phyloP scores from a whole-genome alignment of 2,329 filamentous ascomycete species.

The Sporothrix luriei region DNA sequence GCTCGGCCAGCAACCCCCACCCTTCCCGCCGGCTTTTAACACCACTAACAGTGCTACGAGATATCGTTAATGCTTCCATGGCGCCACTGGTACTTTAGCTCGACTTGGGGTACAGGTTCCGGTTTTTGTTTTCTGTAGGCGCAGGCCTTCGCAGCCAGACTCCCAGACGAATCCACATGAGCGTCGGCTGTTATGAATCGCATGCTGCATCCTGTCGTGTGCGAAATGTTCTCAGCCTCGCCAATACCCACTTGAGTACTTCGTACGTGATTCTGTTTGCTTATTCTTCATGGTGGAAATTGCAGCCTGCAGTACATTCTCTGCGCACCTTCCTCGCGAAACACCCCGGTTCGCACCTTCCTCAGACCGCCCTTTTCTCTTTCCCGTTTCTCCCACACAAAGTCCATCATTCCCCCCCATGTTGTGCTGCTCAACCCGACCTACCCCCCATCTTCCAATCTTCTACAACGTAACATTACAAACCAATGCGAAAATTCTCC shows the following conservation, averaged over 20 bases:
- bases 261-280: neutral
- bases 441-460: neutral
- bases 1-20: neutral
- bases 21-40: neutral
- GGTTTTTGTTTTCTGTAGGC: neutral
- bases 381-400: neutral
- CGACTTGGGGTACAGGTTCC: neutral
- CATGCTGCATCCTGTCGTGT: neutral
- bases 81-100: neutral
- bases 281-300: neutral
- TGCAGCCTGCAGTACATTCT: neutral
- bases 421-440: slow-evolving; percentile 2
- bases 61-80: slow-evolving; percentile 1
- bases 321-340: neutral
- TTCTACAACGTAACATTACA: neutral
- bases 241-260: no score
- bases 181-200: neutral
- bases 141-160: neutral
- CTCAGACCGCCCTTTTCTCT: slow-evolving; percentile 18
- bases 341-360: neutral
- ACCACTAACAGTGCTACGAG: slow-evolving; percentile 12
- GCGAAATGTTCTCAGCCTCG: slow-evolving; percentile 1
- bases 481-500: neutral
- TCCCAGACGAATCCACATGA: neutral
- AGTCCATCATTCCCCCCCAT: neutral